Evolutionary conservation across 1,284 basidiomycete genomes (phyloP), one percentile per base, ranked within the genome.

Genomic region (Sanghuangporus baumii): DNA sequence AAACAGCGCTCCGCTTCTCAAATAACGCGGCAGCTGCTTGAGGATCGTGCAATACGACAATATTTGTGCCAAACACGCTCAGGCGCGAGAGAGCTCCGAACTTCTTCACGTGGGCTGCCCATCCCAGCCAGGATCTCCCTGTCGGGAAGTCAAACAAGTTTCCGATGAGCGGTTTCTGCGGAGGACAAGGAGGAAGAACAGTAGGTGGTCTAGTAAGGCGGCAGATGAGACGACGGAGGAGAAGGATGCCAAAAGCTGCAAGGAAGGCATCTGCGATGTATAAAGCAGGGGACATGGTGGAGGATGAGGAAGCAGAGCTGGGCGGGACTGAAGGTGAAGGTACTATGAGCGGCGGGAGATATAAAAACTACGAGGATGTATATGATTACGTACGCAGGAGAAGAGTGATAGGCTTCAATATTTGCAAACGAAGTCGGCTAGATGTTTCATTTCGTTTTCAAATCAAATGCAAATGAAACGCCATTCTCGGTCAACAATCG

Each of bases 81-180:
- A 66, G 55, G 18, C 43, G 31, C 7, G 62, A 54, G 3, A 59
- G 31, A 46, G 55, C 20, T 56, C 67, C 67, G 38, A 66, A 67
- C 18, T 36, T 23, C 23, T 40, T 41, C 36, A 52, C 57, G 23
- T 57, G 40, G 34, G 52, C 58, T 3, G 59, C n/a, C 52, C 57
- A 67, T n/a, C 51, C 37, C 7, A 66, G 38, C 64, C 64, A 65
- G 43, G 56, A 47, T 16, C 51, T 51, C 2, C 57, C 61, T 34
- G 50, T 59, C 0, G 64, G 60, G 26, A 65, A 20, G 55, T 65
- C 64, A 34, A 65, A 46, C 12, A 65, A 41, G 26, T 65, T 65
- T 46, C 60, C 64, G 8, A 65, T 62, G 34, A 65, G 41, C n/a
- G 61, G 64, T 16, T 36, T 38, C 5, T 51, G 61, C 18, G 48